Evolutionary conservation across 2,329 filamentous ascomycete genomes (phyloP).

Genomic region (Calonectria crousiana): DNA sequence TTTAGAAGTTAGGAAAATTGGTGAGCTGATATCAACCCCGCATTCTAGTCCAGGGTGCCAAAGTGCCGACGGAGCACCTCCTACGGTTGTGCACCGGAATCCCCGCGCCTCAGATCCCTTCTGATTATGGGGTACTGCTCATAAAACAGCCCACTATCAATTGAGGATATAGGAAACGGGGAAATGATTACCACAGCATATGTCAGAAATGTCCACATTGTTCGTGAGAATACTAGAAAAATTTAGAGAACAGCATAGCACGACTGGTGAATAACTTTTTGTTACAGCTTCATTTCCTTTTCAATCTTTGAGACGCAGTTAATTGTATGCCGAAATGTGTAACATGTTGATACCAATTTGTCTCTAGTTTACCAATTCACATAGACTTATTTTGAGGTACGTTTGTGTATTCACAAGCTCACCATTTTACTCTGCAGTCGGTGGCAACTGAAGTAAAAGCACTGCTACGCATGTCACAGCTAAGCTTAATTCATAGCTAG

Average conservation of each 20-base stretch:
- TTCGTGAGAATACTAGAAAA: not conserved
- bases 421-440: not conserved
- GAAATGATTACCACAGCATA: not conserved
- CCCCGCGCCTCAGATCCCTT: not conserved
- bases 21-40: not conserved
- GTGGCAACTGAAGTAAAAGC: not conserved
- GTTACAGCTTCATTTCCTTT: not conserved
- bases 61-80: not conserved
- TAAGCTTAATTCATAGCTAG: not conserved
- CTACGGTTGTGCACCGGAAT: not conserved
- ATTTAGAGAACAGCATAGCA: not conserved
- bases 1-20: not conserved
- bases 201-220: no score
- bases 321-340: not conserved
- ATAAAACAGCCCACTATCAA: not conserved
- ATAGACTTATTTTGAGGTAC: not conserved
- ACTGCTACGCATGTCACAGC: not conserved
- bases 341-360: not conserved
- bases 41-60: not conserved
- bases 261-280: not conserved
- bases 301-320: not conserved
- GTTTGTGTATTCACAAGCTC: not conserved
- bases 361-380: not conserved
- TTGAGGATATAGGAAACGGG: not conserved
- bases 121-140: not conserved